Evolutionary conservation across 305 asterid species (phyloP).

Genomic region (Fraxinus platypoda): DNA sequence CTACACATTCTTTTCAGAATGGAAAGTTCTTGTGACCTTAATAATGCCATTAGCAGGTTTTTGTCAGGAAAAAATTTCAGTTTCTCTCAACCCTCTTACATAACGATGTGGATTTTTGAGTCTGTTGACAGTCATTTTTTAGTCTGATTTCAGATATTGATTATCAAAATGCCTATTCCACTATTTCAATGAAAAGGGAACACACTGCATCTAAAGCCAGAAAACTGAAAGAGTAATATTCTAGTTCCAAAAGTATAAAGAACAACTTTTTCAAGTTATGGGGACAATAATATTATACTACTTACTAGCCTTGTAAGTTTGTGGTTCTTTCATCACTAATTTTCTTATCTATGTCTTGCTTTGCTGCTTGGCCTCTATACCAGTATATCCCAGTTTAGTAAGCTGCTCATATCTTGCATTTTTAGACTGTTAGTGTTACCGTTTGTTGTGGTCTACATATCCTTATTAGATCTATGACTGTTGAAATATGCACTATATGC

Average conservation of each 20-base stretch:
- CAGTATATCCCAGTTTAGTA: neutral
- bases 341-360: neutral
- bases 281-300: neutral
- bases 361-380: neutral
- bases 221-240: neutral
- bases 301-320: neutral
- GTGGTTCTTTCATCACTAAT: neutral
- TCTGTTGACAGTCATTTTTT: neutral
- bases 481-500: neutral
- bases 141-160: neutral
- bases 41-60: neutral
- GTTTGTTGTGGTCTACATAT: neutral
- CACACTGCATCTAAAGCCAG: neutral
- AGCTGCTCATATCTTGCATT: neutral
- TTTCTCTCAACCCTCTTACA: neutral
- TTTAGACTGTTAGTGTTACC: neutral
- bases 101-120: neutral
- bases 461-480: neutral
- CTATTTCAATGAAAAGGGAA: neutral
- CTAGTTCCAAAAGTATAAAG: neutral
- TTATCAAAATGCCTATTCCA: neutral
- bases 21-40: neutral
- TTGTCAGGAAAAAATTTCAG: neutral
- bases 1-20: neutral
- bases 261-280: neutral